Percentiles rank a stretch among this genome's conserved stretches.
Evolutionary conservation across 768 basidiomycete species (phyloP).

Genomic region (Amanita rubescens): DNA sequence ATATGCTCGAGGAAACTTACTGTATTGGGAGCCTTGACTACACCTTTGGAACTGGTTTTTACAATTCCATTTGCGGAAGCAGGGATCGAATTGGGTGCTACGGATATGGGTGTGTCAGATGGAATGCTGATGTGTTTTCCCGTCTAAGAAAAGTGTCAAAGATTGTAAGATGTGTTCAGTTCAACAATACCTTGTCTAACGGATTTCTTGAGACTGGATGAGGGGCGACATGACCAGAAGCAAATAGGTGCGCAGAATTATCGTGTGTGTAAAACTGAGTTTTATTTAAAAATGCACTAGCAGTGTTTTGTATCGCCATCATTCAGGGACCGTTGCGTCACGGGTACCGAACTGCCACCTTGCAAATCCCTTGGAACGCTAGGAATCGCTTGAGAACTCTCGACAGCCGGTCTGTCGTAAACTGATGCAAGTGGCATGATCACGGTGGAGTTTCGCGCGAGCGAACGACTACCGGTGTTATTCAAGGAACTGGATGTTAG

Average conservation of each 20-base stretch:
- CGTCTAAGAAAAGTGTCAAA: not conserved
- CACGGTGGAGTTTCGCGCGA: not conserved
- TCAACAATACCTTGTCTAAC: constrained; percentile 1
- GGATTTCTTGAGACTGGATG: not conserved
- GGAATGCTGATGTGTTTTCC: not conserved
- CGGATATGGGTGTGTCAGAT: not conserved
- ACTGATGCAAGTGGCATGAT: not conserved
- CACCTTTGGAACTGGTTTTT: not conserved
- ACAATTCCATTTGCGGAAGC: not conserved
- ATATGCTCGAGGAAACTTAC: not conserved
- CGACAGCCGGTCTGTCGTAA: not conserved
- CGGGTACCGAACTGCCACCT: not conserved
- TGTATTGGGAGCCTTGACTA: not conserved
- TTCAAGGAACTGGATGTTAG: not conserved
- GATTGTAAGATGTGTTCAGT: not conserved
- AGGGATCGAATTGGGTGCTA: not conserved
- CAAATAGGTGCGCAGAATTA: not conserved
- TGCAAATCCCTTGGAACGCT: not conserved
- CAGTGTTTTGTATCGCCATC: not conserved
- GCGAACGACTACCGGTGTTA: not conserved
- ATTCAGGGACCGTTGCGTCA: not conserved
- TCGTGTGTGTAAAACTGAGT: no score
- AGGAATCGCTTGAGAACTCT: not conserved
- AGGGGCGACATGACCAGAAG: not conserved
- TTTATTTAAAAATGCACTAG: not conserved